phyloP scores from a whole-genome alignment of 2,329 filamentous ascomycete genomes.

The Aureobasidium leucospermi region DNA sequence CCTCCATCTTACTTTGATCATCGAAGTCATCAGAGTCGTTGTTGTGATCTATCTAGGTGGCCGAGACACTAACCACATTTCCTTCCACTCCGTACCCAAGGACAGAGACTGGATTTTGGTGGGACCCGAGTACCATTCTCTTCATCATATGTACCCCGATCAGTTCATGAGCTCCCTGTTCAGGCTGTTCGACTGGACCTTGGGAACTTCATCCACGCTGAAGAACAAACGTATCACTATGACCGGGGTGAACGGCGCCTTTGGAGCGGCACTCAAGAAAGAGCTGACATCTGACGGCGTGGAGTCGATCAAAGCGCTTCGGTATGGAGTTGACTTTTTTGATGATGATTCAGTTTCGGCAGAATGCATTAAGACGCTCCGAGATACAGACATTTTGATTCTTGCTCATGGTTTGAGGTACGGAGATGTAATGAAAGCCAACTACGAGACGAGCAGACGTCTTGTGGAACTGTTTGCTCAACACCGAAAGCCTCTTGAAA shows the following conservation, averaged over 20 bases:
- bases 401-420: background rate
- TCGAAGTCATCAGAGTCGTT: background rate
- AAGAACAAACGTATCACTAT: background rate
- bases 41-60: background rate
- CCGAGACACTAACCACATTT: background rate
- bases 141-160: background rate
- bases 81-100: background rate
- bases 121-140: background rate
- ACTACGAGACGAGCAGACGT: background rate
- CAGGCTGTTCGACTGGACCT: background rate
- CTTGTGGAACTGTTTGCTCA: background rate
- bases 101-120: background rate
- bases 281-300: background rate
- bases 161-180: background rate
- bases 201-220: background rate
- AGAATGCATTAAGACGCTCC: background rate
- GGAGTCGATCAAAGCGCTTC: background rate
- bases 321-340: background rate
- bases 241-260: background rate
- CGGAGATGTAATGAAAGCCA: background rate
- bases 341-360: background rate
- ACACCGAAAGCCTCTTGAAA: background rate
- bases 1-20: background rate
- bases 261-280: background rate
- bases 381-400: background rate